Evolutionary conservation across 805 yeast species (phyloP).

Genomic region (Metschnikowia colocasiae): DNA sequence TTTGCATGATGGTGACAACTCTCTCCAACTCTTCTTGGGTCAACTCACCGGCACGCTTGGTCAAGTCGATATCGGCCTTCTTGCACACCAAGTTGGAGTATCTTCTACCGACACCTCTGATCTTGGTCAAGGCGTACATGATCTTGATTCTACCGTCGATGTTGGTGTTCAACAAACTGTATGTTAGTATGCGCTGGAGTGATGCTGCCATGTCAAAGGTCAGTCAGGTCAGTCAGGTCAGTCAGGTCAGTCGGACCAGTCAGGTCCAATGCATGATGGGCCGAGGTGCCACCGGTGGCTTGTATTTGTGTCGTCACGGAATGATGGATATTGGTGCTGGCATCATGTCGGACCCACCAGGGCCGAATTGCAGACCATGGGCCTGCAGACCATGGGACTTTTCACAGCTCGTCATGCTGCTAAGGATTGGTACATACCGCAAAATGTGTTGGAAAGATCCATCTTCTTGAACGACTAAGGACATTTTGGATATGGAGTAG

Average conservation of each 20-base stretch:
- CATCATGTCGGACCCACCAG: no score
- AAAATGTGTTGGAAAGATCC: slow-evolving; percentile 99
- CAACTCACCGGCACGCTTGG: slow-evolving; percentile 99
- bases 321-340: no score
- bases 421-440: slow-evolving; percentile 65
- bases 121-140: slow-evolving; percentile 99
- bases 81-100: slow-evolving; percentile 99
- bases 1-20: slow-evolving; percentile 99
- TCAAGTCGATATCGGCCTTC: slow-evolving; percentile 98
- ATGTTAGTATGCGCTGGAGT: slow-evolving; percentile 12
- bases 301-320: no score
- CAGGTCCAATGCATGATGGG: no score
- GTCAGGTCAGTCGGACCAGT: no score
- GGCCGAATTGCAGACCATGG: no score
- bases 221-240: no score
- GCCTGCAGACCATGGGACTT: no score
- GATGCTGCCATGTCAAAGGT: no score
- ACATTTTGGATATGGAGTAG: slow-evolving; percentile 53
- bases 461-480: slow-evolving; percentile 97
- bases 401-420: no score
- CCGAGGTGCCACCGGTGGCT: no score
- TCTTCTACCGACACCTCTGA: slow-evolving; percentile 99
- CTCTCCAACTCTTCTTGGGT: slow-evolving; percentile 99
- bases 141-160: slow-evolving; percentile 99
- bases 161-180: slow-evolving; percentile 98